Conservation (phyloP, 257 asterid genomes). For the Haberlea rhodopensis region DNA sequence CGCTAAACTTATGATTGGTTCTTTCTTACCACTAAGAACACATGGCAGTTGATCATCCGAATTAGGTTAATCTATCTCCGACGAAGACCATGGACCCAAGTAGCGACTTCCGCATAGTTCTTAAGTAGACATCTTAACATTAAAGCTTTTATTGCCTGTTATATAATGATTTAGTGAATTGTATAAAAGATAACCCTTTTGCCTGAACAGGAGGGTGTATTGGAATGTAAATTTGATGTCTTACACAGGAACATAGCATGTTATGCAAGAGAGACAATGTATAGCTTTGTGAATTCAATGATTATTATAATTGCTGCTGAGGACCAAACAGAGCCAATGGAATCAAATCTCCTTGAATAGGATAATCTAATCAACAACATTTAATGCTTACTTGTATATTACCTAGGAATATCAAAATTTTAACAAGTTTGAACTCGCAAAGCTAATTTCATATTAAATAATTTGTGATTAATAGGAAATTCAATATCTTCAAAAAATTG, state of each 20-base stretch:
- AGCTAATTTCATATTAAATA: too few relatives aligned
- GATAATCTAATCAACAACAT: too few relatives aligned
- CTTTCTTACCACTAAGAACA: not conserved
- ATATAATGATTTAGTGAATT: not conserved
- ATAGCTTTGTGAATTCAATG: slow-evolving; percentile 25
- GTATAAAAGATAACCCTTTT: slow-evolving; percentile 30
- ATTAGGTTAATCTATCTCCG: not conserved
- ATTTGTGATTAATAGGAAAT: too few relatives aligned
- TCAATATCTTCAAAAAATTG: too few relatives aligned
- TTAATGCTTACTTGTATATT: too few relatives aligned
- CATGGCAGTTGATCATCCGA: not conserved
- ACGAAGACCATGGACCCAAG: slow-evolving; percentile 5
- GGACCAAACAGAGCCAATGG: too few relatives aligned
- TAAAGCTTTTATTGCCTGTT: not conserved
- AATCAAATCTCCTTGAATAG: too few relatives aligned
- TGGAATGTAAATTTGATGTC: slow-evolving; percentile 29
- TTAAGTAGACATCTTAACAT: slow-evolving; percentile 19
- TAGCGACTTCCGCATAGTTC: slow-evolving; percentile 12
- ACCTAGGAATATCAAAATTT: too few relatives aligned
- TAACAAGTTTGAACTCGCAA: too few relatives aligned
- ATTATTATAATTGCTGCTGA: slow-evolving; percentile 6
- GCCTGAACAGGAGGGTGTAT: slow-evolving; percentile 19
- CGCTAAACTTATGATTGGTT: slow-evolving; percentile 30
- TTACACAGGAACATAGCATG: slow-evolving; percentile 27
- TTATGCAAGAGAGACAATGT: slow-evolving; percentile 23